Evolutionary conservation across 1,139 yeast genomes (phyloP).

Genomic region (Yamadazyma atlantica): DNA sequence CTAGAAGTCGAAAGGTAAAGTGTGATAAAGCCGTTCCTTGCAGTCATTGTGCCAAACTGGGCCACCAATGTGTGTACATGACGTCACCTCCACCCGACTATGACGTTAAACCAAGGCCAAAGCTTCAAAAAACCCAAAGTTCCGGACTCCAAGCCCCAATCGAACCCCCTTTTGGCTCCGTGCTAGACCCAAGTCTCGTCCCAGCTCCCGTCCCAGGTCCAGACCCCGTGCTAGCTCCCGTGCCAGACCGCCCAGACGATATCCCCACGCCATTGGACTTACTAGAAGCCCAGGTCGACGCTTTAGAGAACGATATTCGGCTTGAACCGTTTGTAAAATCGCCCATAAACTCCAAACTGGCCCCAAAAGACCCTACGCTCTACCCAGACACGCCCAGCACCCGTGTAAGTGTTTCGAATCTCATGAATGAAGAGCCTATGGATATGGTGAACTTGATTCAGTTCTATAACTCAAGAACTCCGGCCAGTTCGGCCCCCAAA

Average conservation of each 20-base stretch:
- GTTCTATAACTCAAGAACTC: constrained; percentile 1
- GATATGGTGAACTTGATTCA: constrained; percentile 1
- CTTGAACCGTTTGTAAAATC: too few relatives aligned
- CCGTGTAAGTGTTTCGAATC: background rate
- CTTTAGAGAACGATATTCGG: constrained; percentile 1
- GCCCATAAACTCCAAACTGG: too few relatives aligned
- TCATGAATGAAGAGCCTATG: background rate
- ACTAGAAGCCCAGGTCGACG: constrained; percentile 5
- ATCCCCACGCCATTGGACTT: constrained; percentile 17
- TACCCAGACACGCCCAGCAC: background rate
- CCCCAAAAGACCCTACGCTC: too few relatives aligned
- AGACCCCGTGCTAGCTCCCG: too few relatives aligned
- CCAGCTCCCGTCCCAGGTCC: too few relatives aligned
- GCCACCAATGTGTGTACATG: too few relatives aligned
- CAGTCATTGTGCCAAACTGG: background rate
- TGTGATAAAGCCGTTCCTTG: constrained; percentile 26
- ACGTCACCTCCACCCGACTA: too few relatives aligned
- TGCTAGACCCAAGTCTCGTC: too few relatives aligned
- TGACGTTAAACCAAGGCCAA: too few relatives aligned
- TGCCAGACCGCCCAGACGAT: background rate
- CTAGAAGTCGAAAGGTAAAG: constrained; percentile 39
- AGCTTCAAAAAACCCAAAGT: too few relatives aligned
- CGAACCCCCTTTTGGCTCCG: too few relatives aligned
- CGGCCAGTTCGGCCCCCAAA: constrained; percentile 10
- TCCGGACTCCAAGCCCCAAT: too few relatives aligned